A percentile compares a stretch with the other conserved stretches of the same genome.
Conservation (phyloP, 2,329 filamentous ascomycete species). For the Akanthomyces uredinophilus region DNA sequence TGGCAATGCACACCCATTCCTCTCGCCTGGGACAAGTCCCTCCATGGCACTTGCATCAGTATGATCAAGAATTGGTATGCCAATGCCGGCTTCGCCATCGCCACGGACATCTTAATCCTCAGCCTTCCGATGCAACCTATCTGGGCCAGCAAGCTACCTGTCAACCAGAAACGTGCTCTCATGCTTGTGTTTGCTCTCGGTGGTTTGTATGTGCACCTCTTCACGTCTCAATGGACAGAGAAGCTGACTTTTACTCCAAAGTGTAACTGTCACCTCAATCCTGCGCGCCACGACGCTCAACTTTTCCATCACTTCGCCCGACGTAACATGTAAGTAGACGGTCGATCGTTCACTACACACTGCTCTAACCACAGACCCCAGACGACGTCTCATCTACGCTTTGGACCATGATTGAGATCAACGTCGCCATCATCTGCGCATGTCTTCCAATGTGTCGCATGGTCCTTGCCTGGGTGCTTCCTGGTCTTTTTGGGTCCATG, state of each 20-base stretch:
- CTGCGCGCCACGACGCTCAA: constrained; percentile 36
- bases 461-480: constrained; percentile 33
- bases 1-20: constrained; percentile 46
- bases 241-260: constrained; percentile 13
- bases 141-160: constrained; percentile 38
- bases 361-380: constrained; percentile 12
- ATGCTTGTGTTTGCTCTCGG: constrained; percentile 39
- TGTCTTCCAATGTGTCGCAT: constrained; percentile 37
- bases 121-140: constrained; percentile 42
- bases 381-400: constrained; percentile 33
- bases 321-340: constrained; percentile 29
- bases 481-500: constrained; percentile 26
- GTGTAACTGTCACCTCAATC: constrained; percentile 38
- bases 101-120: constrained; percentile 42
- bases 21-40: constrained; percentile 40
- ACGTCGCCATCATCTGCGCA: constrained; percentile 35
- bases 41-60: constrained; percentile 40
- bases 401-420: constrained; percentile 36
- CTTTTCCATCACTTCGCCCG: constrained; percentile 34
- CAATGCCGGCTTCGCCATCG: constrained; percentile 43
- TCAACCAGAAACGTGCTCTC: constrained; percentile 35
- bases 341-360: background rate
- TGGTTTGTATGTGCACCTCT: constrained; percentile 31
- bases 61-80: constrained; percentile 44
- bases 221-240: too few relatives aligned